Percentiles rank a stretch among this genome's conserved stretches.
phyloP scores from a whole-genome alignment of 495 filamentous ascomycete genomes.

The Penicillium cataractarum region DNA sequence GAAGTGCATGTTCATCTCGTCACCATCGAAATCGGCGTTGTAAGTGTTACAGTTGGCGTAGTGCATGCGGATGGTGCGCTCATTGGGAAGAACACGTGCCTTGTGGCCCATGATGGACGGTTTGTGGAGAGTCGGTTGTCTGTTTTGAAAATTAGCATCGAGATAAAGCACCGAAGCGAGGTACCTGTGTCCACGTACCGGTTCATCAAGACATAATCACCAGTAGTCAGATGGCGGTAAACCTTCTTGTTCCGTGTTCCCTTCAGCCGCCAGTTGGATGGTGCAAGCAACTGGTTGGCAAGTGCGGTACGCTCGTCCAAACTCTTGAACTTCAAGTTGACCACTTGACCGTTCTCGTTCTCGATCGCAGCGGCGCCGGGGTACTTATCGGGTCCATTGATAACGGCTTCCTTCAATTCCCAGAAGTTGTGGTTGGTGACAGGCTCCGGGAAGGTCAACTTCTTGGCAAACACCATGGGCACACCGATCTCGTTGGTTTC shows the following conservation, averaged over 20 bases:
- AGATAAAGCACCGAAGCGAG: neutral
- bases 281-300: conserved; percentile 92
- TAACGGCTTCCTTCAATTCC: conserved; percentile 92
- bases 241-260: conserved; percentile 93
- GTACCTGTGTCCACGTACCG: conserved; percentile 41
- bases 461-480: conserved; percentile 93
- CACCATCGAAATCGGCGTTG: conserved; percentile 99
- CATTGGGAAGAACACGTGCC: conserved; percentile 86
- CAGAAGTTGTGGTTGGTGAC: conserved; percentile 97
- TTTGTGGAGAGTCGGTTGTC: conserved; percentile 97
- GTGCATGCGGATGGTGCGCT: conserved; percentile 98
- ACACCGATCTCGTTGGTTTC: conserved; percentile 99
- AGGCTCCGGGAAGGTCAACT: conserved; percentile 94
- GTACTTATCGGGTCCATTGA: conserved; percentile 92
- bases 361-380: conserved; percentile 93
- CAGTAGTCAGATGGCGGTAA: conserved; percentile 91
- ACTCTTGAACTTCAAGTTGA: conserved; percentile 84
- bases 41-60: conserved; percentile 99
- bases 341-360: conserved; percentile 89
- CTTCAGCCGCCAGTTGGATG: conserved; percentile 72
- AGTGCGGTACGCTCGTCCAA: conserved; percentile 81
- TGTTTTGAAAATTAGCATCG: neutral
- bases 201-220: conserved; percentile 98
- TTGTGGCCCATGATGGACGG: conserved; percentile 99
- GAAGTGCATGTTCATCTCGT: conserved; percentile 99